Evolutionary conservation across 768 basidiomycete species (phyloP), one percentile per base, ranked within the genome.

Genomic region (Calvatia gigantea): DNA sequence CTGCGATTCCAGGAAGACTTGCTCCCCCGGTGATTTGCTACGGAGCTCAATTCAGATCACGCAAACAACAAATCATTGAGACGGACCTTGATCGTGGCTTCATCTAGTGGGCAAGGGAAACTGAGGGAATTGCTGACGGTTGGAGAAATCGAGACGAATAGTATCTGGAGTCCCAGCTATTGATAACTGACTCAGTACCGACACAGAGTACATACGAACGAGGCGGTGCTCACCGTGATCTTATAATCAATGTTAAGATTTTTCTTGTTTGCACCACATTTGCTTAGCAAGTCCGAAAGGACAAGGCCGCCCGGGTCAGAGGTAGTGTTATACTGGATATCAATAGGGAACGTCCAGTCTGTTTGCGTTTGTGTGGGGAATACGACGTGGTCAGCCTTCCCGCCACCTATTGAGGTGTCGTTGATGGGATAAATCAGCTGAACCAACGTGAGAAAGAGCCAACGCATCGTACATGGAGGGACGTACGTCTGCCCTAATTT

Each of bases 401-500:
- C 91, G 44, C 76, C 75, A 11, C 91, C 91, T 46, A 93, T 72
- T n/a, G 74, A 65, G 0, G 85, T 84, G 60, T 84, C 79, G 61
- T 85, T 81, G 64, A 89, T 83, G 8, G 90, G 91, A 65, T 94
- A 94, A 62, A 81, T 75, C 47, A 91, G 78, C 87, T 90, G 50
- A 33, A 52, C 43, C 14, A 14, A 21, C 2, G 39, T 56, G 25
- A 31, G 32, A 29, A 37, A n/a, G 42, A 27, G 32, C 33, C 2
- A 47, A 37, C 33, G 5, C 25, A 46, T 43, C 29, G 15, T 4
- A 53, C 7, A 15, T 39, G 38, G 23, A 6, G 45, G 17, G 0
- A 58, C 69, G 50, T 67, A 87, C 87, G 37, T 85, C 69, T 3
- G 85, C 86, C 41, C 79, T 74, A 59, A 94, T 81, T 54, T 79